Conservation (phyloP, 2,329 filamentous ascomycete species). For the Calonectria pseudoturangicola region DNA sequence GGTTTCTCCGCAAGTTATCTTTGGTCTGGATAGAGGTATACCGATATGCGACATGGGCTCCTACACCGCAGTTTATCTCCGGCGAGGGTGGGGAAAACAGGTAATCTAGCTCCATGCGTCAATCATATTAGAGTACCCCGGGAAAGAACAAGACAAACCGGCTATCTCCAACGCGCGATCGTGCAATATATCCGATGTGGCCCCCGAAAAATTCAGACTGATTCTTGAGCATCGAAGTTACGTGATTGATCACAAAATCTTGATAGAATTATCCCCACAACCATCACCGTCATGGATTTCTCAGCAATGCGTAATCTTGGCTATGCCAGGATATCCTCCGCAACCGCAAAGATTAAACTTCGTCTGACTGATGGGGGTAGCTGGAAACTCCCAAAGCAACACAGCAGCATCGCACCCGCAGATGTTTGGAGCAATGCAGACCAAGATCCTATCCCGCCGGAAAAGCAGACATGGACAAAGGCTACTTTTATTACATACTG, state of each 20-base stretch:
- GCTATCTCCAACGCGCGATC: neutral
- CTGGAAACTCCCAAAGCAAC: constrained; percentile 43
- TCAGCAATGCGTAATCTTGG: neutral
- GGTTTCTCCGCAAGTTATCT: constrained; percentile 19
- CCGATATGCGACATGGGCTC: neutral
- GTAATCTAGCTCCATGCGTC: neutral
- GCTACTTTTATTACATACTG: constrained; percentile 69
- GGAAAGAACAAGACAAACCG: neutral
- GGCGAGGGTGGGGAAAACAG: neutral
- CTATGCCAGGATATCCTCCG: neutral
- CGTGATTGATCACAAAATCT: no score
- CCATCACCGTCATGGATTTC: neutral
- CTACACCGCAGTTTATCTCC: no score
- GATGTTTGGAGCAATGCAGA: constrained; percentile 44
- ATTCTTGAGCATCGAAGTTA: no score
- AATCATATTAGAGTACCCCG: neutral
- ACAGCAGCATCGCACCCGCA: constrained; percentile 42
- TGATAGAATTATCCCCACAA: neutral
- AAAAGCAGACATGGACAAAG: constrained; percentile 65
- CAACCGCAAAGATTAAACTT: neutral
- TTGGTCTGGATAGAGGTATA: neutral
- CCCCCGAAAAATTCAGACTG: no score
- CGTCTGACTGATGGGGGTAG: neutral
- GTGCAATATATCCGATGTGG: neutral
- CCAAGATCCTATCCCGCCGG: constrained; percentile 58